phyloP scores from a whole-genome alignment of 78 protist genomes.

The Capsaspora owczarzaki region DNA sequence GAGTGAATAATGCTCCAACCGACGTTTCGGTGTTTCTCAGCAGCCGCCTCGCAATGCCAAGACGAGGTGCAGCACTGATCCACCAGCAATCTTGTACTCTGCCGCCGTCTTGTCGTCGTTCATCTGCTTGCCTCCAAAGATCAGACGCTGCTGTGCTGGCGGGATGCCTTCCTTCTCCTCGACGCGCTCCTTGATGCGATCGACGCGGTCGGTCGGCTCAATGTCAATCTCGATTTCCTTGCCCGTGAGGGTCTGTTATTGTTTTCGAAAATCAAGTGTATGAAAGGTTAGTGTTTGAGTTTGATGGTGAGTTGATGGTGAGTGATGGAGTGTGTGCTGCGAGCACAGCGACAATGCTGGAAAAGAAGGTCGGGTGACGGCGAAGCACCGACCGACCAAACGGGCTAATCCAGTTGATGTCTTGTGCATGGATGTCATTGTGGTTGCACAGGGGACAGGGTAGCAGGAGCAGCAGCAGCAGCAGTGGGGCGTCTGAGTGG shows the following conservation, averaged over 20 bases:
- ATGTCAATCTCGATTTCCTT: conserved; percentile 72
- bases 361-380: background rate
- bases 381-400: background rate
- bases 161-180: conserved; percentile 88
- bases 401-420: background rate
- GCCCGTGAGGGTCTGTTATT: too few species aligned
- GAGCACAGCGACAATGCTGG: background rate
- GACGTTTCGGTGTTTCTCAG: background rate
- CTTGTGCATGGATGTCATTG: too few species aligned
- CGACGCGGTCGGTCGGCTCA: conserved; percentile 64
- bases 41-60: conserved; percentile 64
- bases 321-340: background rate
- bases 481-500: too few species aligned
- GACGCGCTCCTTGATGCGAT: conserved; percentile 74
- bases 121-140: conserved; percentile 23
- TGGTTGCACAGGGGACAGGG: too few species aligned
- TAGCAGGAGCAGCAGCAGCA: too few species aligned
- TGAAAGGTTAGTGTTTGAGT: too few species aligned
- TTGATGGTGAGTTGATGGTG: too few species aligned
- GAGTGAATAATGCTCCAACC: background rate
- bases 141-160: conserved; percentile 72
- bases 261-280: too few species aligned
- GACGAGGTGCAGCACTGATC: conserved; percentile 76
- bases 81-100: conserved; percentile 70
- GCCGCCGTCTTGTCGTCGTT: conserved; percentile 65